Base-by-base conservation (phyloP, 2,329 filamentous ascomycete species). In the Chrysoporthe austroafricana region DNA sequence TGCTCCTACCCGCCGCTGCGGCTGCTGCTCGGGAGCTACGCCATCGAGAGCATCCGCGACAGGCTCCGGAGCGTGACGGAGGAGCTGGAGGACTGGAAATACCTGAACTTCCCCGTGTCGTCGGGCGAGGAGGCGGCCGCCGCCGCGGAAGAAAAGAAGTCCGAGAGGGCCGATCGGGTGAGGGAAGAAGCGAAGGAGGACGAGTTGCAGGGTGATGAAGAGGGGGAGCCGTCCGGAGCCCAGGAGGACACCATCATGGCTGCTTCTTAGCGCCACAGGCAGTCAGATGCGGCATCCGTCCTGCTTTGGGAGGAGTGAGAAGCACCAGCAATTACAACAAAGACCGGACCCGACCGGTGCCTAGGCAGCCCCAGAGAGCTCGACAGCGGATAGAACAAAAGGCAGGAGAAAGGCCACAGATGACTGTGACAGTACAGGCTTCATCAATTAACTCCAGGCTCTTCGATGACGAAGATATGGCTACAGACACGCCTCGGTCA, bases 21-120 rank as follows among this genome's bases (percentile, higher is more conserved):
- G 44, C 80, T 99, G 68, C 82, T 97, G n/a, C 79, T 98, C 34
- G 96, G 96, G 0, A 96, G 90, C 71, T 98, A 97, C 80, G 95
- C 96, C 1, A 95, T 98, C 48, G 95, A 99, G 78, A 97, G 94
- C 77, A 96, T 98, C 62, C 85, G 96, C 18, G 96, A 99, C 80
- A 86, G 95, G 26, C 80, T 98, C 75, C 87, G 93, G 72, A 95
- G 91, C 70, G 93, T 98, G 52, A 97, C 94, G 14, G 96, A 98
- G 79, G 96, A 99, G 82, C 87, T 96, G 72, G 93, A 96, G 79
- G 93, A 96, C 76, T 97, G 93, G 93, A 96, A 94, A 74, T 90
- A 95, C 76, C 81, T 96, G 42, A 92, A 92, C 76, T 94, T 93
- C 72, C 81, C 86, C 0, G 75, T 79, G 48, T 77, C 80, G 16